phyloP scores from a whole-genome alignment of 371 early-diverging fungal species.

The Choanephora cucurbitarum region DNA sequence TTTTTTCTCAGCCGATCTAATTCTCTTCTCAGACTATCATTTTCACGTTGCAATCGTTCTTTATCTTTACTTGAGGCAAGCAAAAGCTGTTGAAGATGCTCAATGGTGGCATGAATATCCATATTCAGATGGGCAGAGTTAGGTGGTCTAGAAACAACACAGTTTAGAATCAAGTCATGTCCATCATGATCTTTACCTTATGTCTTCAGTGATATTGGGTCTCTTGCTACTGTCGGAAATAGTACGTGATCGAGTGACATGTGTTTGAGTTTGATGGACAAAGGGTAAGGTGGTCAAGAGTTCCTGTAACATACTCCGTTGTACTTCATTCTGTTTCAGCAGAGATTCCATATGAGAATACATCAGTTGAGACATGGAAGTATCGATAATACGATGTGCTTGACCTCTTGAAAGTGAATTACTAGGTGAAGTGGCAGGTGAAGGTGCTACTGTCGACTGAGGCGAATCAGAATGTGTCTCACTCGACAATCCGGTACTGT shows the following conservation, averaged over 20 bases:
- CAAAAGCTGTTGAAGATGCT: constrained; percentile 26
- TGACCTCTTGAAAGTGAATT: constrained; percentile 41
- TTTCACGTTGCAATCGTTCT: constrained; percentile 24
- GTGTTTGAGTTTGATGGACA: constrained; percentile 1
- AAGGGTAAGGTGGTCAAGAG: constrained; percentile 17
- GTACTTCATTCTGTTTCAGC: constrained; percentile 29
- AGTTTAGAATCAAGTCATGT: too few relatives aligned
- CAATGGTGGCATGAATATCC: constrained; percentile 25
- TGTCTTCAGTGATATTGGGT: constrained; percentile 16
- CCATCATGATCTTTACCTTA: constrained; percentile 19
- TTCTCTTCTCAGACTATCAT: constrained; percentile 25
- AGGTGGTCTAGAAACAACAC: constrained; percentile 2
- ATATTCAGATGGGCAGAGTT: not conserved
- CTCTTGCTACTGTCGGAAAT: constrained; percentile 22
- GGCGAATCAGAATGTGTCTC: constrained; percentile 10
- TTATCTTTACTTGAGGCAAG: constrained; percentile 23
- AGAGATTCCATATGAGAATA: constrained; percentile 28
- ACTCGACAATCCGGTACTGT: not conserved
- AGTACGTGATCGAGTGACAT: constrained; percentile 17
- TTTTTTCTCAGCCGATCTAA: constrained; percentile 19
- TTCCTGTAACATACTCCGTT: constrained; percentile 27
- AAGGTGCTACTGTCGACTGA: constrained; percentile 15
- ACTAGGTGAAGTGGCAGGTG: constrained; percentile 33
- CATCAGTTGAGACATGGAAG: constrained; percentile 19
- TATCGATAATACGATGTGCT: constrained; percentile 21